Percentiles rank a stretch among this genome's conserved stretches.
phyloP scores from a whole-genome alignment of 2,329 filamentous ascomycete species.

The Ophiostoma australiae region DNA sequence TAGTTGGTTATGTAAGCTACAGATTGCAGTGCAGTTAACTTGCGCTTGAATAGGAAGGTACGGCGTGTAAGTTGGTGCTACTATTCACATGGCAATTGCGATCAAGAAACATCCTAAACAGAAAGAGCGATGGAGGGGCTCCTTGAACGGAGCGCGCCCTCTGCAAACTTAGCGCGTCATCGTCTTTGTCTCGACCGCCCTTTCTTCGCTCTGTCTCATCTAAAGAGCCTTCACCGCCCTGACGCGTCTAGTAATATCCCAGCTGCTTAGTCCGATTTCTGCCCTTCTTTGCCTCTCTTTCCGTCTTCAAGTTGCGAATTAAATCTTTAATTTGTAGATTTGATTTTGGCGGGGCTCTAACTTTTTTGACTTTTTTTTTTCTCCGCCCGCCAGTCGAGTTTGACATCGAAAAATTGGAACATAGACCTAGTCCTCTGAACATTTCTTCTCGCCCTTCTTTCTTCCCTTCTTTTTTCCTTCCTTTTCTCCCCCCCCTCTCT shows the following conservation, averaged over 20 bases:
- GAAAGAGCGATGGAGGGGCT: not conserved
- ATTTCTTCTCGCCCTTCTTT: slow-evolving; percentile 16
- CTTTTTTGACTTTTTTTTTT: not conserved
- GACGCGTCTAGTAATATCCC: slow-evolving; percentile 8
- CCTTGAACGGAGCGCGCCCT: not conserved
- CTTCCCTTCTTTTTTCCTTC: slow-evolving; percentile 12
- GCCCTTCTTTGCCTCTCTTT: slow-evolving; percentile 8
- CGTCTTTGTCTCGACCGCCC: not conserved
- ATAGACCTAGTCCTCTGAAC: slow-evolving; percentile 14
- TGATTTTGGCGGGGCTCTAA: slow-evolving; percentile 10
- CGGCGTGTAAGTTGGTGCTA: not conserved
- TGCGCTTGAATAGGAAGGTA: not conserved
- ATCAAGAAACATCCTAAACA: not conserved
- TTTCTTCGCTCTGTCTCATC: not conserved
- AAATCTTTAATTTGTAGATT: not conserved
- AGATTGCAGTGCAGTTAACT: not conserved
- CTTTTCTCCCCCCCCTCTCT: slow-evolving; percentile 18
- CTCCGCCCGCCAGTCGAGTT: slow-evolving; percentile 8
- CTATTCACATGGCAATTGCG: not conserved
- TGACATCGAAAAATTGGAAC: slow-evolving; percentile 9
- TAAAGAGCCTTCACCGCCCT: not conserved
- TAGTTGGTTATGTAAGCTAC: not conserved
- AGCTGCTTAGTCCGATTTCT: not conserved
- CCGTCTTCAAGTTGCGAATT: not conserved
- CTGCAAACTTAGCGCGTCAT: slow-evolving; percentile 9